Evolutionary conservation across 2,329 filamentous ascomycete species (phyloP).

Genomic region (Spiromastix sp.): DNA sequence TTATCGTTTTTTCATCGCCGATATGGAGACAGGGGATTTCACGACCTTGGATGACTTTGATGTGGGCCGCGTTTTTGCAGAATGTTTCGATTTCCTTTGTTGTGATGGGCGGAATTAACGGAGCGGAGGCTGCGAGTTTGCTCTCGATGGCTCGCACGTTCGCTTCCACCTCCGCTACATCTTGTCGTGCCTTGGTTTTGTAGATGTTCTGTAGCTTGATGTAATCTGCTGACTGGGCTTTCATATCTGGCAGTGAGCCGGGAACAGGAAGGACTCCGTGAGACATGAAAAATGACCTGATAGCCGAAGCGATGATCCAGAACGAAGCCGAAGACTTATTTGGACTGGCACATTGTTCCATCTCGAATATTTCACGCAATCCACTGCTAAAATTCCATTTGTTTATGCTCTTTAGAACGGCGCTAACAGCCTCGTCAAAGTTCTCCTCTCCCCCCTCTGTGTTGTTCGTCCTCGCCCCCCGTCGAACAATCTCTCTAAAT

Average conservation of each 20-base stretch:
- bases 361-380: constrained; percentile 68
- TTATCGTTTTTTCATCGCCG: constrained; percentile 32
- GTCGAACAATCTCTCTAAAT: constrained; percentile 62
- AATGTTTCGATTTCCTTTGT: constrained; percentile 75
- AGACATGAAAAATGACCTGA: constrained; percentile 64
- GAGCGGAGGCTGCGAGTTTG: constrained; percentile 35
- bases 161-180: constrained; percentile 63
- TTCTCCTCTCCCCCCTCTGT: constrained; percentile 90
- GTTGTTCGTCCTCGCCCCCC: constrained; percentile 58
- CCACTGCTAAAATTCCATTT: constrained; percentile 56
- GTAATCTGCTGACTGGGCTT: constrained; percentile 83
- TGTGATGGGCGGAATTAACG: constrained; percentile 41
- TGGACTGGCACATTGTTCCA: constrained; percentile 47
- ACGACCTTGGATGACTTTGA: constrained; percentile 69
- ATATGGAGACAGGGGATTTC: constrained; percentile 39
- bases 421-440: constrained; percentile 81
- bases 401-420: constrained; percentile 79
- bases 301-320: constrained; percentile 78
- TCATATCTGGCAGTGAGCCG: constrained; percentile 92
- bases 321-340: constrained; percentile 52
- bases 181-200: constrained; percentile 73
- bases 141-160: constrained; percentile 50
- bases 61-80: constrained; percentile 89
- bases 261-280: constrained; percentile 70
- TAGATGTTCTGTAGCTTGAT: constrained; percentile 86